Base-by-base conservation (phyloP, 1,284 basidiomycete genomes). In the Ganoderma meredithae region DNA sequence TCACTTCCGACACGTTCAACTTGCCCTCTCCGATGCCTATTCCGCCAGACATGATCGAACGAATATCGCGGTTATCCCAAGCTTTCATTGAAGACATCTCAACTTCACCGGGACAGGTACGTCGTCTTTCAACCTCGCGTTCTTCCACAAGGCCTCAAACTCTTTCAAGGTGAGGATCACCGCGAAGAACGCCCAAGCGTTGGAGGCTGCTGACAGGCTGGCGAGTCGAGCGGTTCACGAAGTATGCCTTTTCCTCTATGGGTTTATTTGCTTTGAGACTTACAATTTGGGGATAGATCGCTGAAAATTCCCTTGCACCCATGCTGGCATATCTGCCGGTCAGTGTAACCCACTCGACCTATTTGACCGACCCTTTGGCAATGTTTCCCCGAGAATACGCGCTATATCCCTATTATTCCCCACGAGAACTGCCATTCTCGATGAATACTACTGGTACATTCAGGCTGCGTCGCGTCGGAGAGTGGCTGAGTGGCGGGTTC, bases 51-150 rank as follows among this genome's bases (percentile, higher is more conserved):
- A 73, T 88, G 15, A 72, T 90, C 7, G 87, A 89, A 70, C 84
- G 83, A 33, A 86, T 93, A 71, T 93, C 92, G n/a, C 87, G 90
- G 66, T 68, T 88, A 39, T 84, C 90, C 13, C 86, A 85, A 61
- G 91, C 89, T 1, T 88, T 88, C 71, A 77, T 88, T 13, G 87
- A 90, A 73, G 85, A 84, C 66, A 75, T 83, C 40, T 83, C 82
- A 3, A 52, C 58, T 10, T 73, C 78, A 44, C 76, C 77, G 61
- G 84, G 83, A 62, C 81, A 82, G 79, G 90, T 90, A 58, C 60
- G 68, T 67, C 44, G 17, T 22, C n/a, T 43, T 9, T 17, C 13
- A 10, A 9, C 2, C 10, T 19, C 22, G 2, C 19, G 12, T 22
- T 41, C 17, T 56, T 13, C 2, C 5, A 5, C 7, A 10, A 7